A percentile compares a stretch with the other conserved stretches of the same genome.
phyloP scores from a whole-genome alignment of 2,329 filamentous ascomycete genomes.

The Macrophomina phaseolina region DNA sequence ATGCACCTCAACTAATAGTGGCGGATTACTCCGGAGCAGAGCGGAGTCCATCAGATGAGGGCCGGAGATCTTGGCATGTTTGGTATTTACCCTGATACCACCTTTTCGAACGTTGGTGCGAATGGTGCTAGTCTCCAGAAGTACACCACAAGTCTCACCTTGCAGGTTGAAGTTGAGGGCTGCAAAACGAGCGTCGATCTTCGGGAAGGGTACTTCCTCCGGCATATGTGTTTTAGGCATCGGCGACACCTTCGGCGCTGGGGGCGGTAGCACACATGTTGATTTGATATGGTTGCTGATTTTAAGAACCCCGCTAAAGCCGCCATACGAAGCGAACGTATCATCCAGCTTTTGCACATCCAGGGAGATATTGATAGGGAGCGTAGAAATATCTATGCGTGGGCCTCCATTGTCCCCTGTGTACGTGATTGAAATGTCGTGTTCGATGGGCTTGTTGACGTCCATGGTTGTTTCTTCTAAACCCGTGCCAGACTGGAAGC shows the following conservation, averaged over 20 bases:
- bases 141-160: slow-evolving; percentile 76
- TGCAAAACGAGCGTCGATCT: slow-evolving; percentile 77
- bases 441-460: slow-evolving; percentile 39
- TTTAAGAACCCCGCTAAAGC: slow-evolving; percentile 87
- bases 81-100: slow-evolving; percentile 74
- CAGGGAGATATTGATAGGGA: slow-evolving; percentile 76
- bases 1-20: slow-evolving; percentile 59
- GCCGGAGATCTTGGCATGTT: slow-evolving; percentile 75
- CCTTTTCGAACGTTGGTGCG: slow-evolving; percentile 79
- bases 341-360: slow-evolving; percentile 85
- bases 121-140: slow-evolving; percentile 78
- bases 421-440: slow-evolving; percentile 42
- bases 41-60: slow-evolving; percentile 63
- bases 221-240: slow-evolving; percentile 29
- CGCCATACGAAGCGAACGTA: slow-evolving; percentile 86
- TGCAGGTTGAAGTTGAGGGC: slow-evolving; percentile 78
- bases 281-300: slow-evolving; percentile 84
- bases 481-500: slow-evolving; percentile 56
- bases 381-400: slow-evolving; percentile 52
- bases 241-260: slow-evolving; percentile 39
- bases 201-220: slow-evolving; percentile 48
- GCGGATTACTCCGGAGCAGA: slow-evolving; percentile 54
- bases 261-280: slow-evolving; percentile 60
- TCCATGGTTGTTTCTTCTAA: slow-evolving; percentile 50
- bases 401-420: slow-evolving; percentile 32